Conservation (phyloP, 192 early-diverging fungal genomes). For the Umbelopsis sp. region DNA sequence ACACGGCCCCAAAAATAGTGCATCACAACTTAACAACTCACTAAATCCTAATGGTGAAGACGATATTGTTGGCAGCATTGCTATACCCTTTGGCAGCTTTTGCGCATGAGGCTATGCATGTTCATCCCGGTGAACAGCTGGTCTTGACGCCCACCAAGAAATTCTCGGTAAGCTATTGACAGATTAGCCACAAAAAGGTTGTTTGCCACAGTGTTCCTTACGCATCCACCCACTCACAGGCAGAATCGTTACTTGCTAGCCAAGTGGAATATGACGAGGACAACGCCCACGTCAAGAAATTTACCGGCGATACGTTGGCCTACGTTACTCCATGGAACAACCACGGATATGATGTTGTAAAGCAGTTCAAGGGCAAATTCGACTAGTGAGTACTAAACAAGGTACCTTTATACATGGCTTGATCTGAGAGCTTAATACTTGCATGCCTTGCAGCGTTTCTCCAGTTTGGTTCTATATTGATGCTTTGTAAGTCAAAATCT, state of each 20-base stretch:
- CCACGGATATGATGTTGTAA: conserved; percentile 46
- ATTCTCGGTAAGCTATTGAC: no score
- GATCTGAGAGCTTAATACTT: not conserved
- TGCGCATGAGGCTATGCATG: no score
- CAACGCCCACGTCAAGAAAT: conserved; percentile 33
- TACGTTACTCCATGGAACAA: conserved; percentile 52
- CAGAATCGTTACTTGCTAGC: not conserved
- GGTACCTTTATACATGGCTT: not conserved
- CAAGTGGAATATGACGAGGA: conserved; percentile 27
- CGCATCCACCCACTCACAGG: not conserved
- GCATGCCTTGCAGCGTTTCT: conserved; percentile 28
- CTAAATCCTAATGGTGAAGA: no score
- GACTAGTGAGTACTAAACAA: conserved; percentile 38
- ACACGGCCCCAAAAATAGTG: no score
- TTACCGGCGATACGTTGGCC: conserved; percentile 36
- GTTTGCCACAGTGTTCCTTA: not conserved
- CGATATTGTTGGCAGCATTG: no score
- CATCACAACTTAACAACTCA: no score
- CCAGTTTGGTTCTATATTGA: conserved; percentile 46
- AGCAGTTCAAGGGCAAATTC: conserved; percentile 50
- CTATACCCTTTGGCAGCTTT: no score
- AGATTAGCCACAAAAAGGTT: no score
- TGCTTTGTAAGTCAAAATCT: conserved; percentile 22
- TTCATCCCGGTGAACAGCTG: no score
- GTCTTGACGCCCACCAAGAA: no score